Evolutionary conservation across 2,329 filamentous ascomycete species (phyloP), one percentile per base, ranked within the genome.

Genomic region (Alternaria gaisen): DNA sequence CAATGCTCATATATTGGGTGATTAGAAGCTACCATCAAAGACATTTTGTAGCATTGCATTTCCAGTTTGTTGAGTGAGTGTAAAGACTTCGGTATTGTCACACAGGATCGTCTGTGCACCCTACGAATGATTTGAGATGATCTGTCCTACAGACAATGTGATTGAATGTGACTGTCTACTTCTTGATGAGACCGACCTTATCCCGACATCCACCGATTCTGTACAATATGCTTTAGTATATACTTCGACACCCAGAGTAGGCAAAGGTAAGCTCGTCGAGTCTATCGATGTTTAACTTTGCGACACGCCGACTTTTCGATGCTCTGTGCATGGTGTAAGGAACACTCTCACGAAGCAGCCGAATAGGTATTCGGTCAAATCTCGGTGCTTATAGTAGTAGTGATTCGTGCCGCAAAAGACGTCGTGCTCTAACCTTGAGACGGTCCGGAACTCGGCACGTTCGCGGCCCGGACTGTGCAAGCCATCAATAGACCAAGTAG

Each of bases 361-460:
- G 20, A 50, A 9, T 32, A 38, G 32, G 30, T 50, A 38, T 50
- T 50, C 46, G 46, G 46, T 14, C 14, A 50, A 50, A 50, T 38
- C 46, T 50, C 32, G 46, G 46, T 50, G 34, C 22, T 36, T 34
- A 30, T 26, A 38, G 46, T 16, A 34, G 20, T 34, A 16, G 20
- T 50, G 5, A 38, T 24, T 36, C 32, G 46, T 36, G 46, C 30
- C 20, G 30, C 46, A 18, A 48, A 48, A 30, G 30, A 36, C 18
- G 30, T 48, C 30, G 32, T 48, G 46, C 46, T 11, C 46, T 36
- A 36, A 36, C 18, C 30, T 36, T 36, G 46, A 50, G 30, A 50
- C 32, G 20, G 46, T 24, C 46, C 46, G 46, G 46, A 38, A 50
- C 30, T 50, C 46, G 46, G 46, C 46, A 36, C 20, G 32, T 38